Conservation (phyloP, 805 yeast species). For the Nematodospora valgi region DNA sequence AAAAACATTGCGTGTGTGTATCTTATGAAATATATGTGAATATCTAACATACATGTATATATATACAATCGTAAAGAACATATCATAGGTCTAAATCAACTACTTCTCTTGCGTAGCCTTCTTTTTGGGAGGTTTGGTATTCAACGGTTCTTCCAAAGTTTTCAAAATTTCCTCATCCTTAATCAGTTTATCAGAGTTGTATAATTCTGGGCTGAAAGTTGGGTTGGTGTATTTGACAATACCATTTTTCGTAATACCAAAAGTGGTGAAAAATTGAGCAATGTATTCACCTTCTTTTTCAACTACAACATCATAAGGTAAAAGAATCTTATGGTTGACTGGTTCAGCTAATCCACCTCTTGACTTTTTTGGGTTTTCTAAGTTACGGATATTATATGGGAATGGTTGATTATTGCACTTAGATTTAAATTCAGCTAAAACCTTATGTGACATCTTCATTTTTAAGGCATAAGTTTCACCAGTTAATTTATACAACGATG, state of each 20-base stretch:
- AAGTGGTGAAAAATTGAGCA: conserved; percentile 72
- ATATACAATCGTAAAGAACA: too few relatives aligned
- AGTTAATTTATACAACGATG: conserved; percentile 70
- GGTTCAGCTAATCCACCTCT: conserved; percentile 76
- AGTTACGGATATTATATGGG: conserved; percentile 65
- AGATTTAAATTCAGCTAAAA: conserved; percentile 63
- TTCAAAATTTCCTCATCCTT: conserved; percentile 47
- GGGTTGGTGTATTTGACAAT: conserved; percentile 61
- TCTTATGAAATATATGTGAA: too few relatives aligned
- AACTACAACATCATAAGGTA: conserved; percentile 64
- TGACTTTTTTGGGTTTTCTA: conserved; percentile 67
- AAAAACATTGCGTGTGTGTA: too few relatives aligned
- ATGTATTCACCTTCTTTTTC: conserved; percentile 65
- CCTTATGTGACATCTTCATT: conserved; percentile 66
- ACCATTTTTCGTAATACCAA: conserved; percentile 73
- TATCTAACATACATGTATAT: too few relatives aligned
- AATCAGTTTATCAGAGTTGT: conserved; percentile 56
- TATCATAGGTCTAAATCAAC: too few relatives aligned
- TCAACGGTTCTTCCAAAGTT: conserved; percentile 50
- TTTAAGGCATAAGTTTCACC: conserved; percentile 66
- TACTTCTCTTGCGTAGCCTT: too few relatives aligned
- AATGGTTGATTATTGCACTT: conserved; percentile 53
- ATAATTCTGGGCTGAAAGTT: conserved; percentile 43
- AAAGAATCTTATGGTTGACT: conserved; percentile 59
- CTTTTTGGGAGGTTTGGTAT: conserved; percentile 40